Evolutionary conservation across 768 basidiomycete species (phyloP).

Genomic region (Hericium erinaceus): DNA sequence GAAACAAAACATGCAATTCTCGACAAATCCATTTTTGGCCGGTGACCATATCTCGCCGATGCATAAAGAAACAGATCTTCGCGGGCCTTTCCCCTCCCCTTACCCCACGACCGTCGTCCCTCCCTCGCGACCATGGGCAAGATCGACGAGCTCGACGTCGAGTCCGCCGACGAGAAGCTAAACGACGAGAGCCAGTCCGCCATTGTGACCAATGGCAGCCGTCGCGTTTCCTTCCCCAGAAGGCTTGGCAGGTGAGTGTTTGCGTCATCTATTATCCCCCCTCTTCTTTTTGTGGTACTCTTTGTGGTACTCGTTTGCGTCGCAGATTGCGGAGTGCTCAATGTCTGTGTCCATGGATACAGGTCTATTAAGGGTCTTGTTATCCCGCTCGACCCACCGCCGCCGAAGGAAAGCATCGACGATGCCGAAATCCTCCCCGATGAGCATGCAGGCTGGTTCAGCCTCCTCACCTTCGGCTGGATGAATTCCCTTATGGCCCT

Average conservation of each 20-base stretch:
- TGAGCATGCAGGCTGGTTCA: slow-evolving; percentile 48
- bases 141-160: not conserved
- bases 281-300: too few species aligned
- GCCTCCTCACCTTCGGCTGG: slow-evolving; percentile 64
- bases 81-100: too few species aligned
- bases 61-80: too few species aligned
- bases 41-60: too few species aligned
- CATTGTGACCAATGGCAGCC: not conserved
- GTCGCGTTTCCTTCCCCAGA: not conserved
- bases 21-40: too few species aligned
- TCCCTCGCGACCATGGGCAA: too few species aligned
- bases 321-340: too few species aligned
- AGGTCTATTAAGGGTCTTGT: slow-evolving; percentile 11
- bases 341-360: too few species aligned
- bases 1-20: too few species aligned
- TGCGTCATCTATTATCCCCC: not conserved
- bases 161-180: not conserved
- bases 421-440: slow-evolving; percentile 61
- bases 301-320: too few species aligned
- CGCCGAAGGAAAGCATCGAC: slow-evolving; percentile 44
- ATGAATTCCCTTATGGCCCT: slow-evolving; percentile 60
- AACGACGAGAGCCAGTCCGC: not conserved
- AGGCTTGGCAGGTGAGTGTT: slow-evolving; percentile 2
- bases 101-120: too few species aligned
- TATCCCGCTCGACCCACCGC: slow-evolving; percentile 22